A percentile compares a stretch with the other conserved stretches of the same genome.
These are phyloP conservation scores for Trichoderma reesei DNA, from an alignment of 495 filamentous ascomycete genomes.

Conservation along the genomic window DNA sequence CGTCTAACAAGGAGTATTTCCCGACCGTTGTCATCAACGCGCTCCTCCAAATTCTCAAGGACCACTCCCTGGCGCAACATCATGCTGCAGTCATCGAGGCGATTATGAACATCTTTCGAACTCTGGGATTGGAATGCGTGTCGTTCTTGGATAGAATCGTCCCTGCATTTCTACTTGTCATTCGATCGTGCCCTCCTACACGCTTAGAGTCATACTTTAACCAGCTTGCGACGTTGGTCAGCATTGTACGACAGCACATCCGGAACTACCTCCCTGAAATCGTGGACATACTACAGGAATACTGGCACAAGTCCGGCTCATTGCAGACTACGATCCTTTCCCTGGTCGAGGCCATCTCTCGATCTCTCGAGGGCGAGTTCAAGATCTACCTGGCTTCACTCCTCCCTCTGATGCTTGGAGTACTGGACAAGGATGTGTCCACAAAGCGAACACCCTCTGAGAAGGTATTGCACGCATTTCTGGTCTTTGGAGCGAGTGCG, in stretches of 20 bases:
- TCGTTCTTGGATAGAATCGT: constrained; percentile 87
- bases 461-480: constrained; percentile 85
- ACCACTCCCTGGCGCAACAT: constrained; percentile 75
- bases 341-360: constrained; percentile 85
- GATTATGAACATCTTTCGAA: constrained; percentile 97
- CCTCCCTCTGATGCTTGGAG: constrained; percentile 83
- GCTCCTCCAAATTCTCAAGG: constrained; percentile 79
- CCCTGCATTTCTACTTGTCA: constrained; percentile 82
- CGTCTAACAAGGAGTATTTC: constrained; percentile 95
- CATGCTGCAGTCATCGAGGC: constrained; percentile 96
- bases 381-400: constrained; percentile 83
- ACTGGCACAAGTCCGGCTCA: constrained; percentile 66
- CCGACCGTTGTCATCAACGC: constrained; percentile 97
- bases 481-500: constrained; percentile 90
- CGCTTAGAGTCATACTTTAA: constrained; percentile 93
- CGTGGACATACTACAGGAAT: constrained; percentile 71
- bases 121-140: constrained; percentile 88
- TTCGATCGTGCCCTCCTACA: constrained; percentile 58
- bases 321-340: constrained; percentile 85
- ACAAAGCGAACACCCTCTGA: constrained; percentile 67
- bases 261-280: constrained; percentile 77
- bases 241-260: constrained; percentile 93
- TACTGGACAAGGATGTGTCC: constrained; percentile 77
- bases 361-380: constrained; percentile 92
- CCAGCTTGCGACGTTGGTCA: constrained; percentile 83